Evolutionary conservation across 2,329 filamentous ascomycete genomes (phyloP).

Genomic region (Sclerotinia sclerotiorum): DNA sequence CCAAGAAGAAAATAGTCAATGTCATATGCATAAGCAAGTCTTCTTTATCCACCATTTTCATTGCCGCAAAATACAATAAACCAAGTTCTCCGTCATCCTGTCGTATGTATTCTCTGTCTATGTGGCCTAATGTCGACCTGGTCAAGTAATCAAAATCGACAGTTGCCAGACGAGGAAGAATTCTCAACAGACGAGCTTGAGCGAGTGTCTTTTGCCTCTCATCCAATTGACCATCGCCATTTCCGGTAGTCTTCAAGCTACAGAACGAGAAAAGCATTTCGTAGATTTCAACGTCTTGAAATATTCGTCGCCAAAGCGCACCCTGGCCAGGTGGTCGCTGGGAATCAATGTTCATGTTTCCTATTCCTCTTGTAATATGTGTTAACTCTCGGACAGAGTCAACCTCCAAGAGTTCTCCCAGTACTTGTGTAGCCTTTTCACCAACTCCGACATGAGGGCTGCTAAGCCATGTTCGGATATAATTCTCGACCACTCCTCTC

Average conservation of each 20-base stretch:
- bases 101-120: conserved; percentile 33
- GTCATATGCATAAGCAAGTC: conserved; percentile 42
- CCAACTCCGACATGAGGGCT: conserved; percentile 56
- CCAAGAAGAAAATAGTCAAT: conserved; percentile 39
- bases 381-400: conserved; percentile 49
- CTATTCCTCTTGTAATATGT: conserved; percentile 39
- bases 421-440: conserved; percentile 51
- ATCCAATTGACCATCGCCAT: conserved; percentile 32
- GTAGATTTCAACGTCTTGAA: conserved; percentile 49
- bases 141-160: conserved; percentile 37
- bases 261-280: conserved; percentile 47
- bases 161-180: conserved; percentile 38
- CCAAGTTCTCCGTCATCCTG: conserved; percentile 29
- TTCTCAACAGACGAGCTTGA: conserved; percentile 39
- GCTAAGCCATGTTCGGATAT: conserved; percentile 55
- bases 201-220: conserved; percentile 41
- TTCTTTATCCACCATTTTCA: conserved; percentile 40
- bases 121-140: conserved; percentile 35
- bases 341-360: conserved; percentile 40
- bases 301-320: conserved; percentile 54
- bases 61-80: conserved; percentile 39
- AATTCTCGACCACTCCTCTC: conserved; percentile 49
- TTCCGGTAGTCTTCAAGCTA: conserved; percentile 33
- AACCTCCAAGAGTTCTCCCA: conserved; percentile 55
- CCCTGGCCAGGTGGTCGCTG: conserved; percentile 50